Base-by-base conservation (phyloP, 2,329 filamentous ascomycete genomes). In the Apiospora marii region DNA sequence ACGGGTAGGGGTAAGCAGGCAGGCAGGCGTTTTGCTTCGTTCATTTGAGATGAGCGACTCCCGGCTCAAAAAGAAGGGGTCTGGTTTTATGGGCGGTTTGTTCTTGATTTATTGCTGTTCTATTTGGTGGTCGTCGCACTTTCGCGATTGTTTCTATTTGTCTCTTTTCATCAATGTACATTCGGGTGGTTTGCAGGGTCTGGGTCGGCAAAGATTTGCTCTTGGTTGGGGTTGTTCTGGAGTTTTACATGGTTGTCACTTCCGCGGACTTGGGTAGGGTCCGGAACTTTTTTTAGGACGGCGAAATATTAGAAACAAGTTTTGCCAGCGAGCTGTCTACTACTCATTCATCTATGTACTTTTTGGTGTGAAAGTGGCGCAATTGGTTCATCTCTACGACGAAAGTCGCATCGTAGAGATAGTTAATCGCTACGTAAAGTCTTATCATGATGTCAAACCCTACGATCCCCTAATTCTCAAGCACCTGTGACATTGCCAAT, bases 401-500 rank as follows among this genome's bases (percentile, higher is more conserved):
- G 6, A 10, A 10, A 10, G 37, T 41, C 37, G 5, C 37, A 41
- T 41, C 5, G 37, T 7, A 41, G 6, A 41, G 2, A 7, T 41
- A 41, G 37, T 10, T 41, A 41, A 8, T 10, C 37, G 37, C 37
- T 41, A 41, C 37, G 37, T n/a, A n/a, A n/a, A n/a, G n/a, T 41
- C 8, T 41, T 10, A 8, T 41, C 10, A 7, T 41, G 10, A 41
- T 41, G 10, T 10, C 5, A 41, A 41, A 10, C 5, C 37, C 37
- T 10, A 2, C 8, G 37, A 10, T 10, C 7, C 7, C 19, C 46
- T 49, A 64, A 12, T 19, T 41, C 34, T 10, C 19, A 2, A 81
- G 30, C 74, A 74, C 74, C 75, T 82, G 76, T 71, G 81, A 79
- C 58, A 83, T 72, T 44, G 81, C 81, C 68, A 82, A 67, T 1